Evolutionary conservation across 306 rosid genomes (phyloP).

Genomic region (Coriaria nepalensis): DNA sequence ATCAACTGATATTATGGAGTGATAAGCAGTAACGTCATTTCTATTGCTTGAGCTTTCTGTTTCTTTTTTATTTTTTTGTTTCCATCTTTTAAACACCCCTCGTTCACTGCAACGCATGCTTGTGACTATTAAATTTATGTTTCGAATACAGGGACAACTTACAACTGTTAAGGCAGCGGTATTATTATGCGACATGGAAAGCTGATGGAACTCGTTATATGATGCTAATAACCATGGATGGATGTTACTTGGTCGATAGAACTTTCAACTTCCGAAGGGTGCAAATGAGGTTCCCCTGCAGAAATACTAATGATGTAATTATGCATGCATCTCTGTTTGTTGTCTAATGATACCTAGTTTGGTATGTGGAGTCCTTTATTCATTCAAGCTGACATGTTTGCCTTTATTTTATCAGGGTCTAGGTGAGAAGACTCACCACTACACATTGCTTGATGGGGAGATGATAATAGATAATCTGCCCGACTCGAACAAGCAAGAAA

Average conservation of each 20-base stretch:
- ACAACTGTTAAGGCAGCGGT: constrained; percentile 81
- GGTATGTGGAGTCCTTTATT: constrained; percentile 12
- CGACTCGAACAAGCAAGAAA: constrained; percentile 72
- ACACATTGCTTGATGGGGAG: constrained; percentile 87
- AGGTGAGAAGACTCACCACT: constrained; percentile 71
- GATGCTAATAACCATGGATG: constrained; percentile 88
- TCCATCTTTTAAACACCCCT: constrained; percentile 10
- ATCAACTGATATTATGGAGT: no score
- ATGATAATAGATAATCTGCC: constrained; percentile 88
- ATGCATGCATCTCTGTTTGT: constrained; percentile 11
- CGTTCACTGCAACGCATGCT: constrained; percentile 4
- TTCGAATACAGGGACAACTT: constrained; percentile 66
- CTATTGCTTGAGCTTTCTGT: neutral
- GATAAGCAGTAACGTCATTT: no score
- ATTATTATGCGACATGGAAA: constrained; percentile 98
- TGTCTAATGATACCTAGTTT: constrained; percentile 7
- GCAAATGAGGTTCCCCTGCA: constrained; percentile 96
- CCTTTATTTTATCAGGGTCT: constrained; percentile 30
- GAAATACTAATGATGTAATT: constrained; percentile 54
- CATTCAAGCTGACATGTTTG: constrained; percentile 21
- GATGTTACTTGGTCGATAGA: constrained; percentile 88
- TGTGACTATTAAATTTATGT: constrained; percentile 12
- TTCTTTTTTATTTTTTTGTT: constrained; percentile 2
- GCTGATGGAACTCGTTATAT: constrained; percentile 97
- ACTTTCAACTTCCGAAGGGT: constrained; percentile 78